Conservation (phyloP, 352 stramenopile genomes). For the Phytopythium boreale region DNA sequence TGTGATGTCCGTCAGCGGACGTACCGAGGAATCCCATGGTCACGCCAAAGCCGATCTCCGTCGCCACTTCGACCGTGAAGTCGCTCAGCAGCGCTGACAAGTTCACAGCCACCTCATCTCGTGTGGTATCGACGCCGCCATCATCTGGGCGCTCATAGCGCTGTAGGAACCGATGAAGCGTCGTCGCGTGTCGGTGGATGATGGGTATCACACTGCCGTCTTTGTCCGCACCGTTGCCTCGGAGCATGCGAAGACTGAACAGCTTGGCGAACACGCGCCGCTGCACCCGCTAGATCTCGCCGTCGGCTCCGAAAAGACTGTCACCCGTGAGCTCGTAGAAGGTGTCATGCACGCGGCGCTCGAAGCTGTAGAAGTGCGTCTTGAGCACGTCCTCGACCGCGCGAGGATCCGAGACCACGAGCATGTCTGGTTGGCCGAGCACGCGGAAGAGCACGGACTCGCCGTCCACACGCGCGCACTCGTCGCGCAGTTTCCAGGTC, state of each 20-base stretch:
- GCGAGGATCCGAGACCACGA: conserved; percentile 9
- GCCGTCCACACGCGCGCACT: background rate
- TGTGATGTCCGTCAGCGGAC: background rate
- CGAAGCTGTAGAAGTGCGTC: conserved; percentile 12
- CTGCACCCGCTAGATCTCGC: conserved; percentile 50
- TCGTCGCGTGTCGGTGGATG: conserved; percentile 23
- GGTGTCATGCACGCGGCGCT: conserved; percentile 11
- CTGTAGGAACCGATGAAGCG: conserved; percentile 24
- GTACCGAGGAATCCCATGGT: conserved; percentile 31
- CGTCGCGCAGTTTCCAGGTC: conserved; percentile 5
- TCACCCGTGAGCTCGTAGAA: conserved; percentile 50
- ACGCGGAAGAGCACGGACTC: conserved; percentile 7
- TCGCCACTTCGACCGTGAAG: conserved; percentile 65
- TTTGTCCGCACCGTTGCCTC: conserved; percentile 11
- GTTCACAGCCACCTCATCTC: conserved; percentile 18
- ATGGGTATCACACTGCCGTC: conserved; percentile 24
- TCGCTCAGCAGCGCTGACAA: conserved; percentile 35
- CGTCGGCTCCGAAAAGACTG: conserved; percentile 64
- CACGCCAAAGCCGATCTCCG: conserved; percentile 65
- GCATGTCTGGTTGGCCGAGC: conserved; percentile 8
- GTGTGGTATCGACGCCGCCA: background rate
- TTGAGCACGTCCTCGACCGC: conserved; percentile 16
- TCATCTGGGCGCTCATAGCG: background rate
- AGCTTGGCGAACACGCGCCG: conserved; percentile 82
- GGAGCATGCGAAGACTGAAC: conserved; percentile 45